Evolutionary conservation across 169 alveolate genomes (phyloP).

Genomic region (Cryptosporidium felis): DNA sequence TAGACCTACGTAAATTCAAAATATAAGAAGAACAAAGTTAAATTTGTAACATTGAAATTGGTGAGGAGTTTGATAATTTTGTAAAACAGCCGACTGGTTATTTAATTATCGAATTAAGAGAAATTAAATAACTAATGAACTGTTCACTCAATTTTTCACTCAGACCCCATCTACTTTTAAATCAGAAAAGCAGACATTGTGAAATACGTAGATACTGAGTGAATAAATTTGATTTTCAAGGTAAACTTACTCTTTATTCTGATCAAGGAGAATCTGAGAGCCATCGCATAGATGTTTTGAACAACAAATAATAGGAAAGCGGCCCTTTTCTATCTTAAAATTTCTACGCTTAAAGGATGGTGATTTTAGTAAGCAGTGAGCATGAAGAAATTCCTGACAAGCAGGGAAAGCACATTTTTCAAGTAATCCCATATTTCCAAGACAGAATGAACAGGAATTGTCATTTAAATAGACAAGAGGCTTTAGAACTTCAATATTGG

Average conservation of each 20-base stretch:
- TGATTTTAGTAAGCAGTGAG: conserved; percentile 4
- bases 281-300: background rate
- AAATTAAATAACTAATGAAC: conserved; percentile 70
- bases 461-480: background rate
- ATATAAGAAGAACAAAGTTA: background rate
- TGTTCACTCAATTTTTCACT: conserved; percentile 7
- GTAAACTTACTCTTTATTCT: conserved; percentile 24
- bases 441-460: background rate
- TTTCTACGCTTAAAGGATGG: background rate
- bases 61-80: background rate
- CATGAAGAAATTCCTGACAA: conserved; percentile 10
- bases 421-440: background rate
- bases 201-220: background rate
- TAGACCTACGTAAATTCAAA: background rate
- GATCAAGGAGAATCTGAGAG: background rate
- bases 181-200: background rate
- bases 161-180: background rate
- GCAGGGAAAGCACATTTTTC: background rate
- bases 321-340: background rate
- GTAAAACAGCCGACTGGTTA: conserved; percentile 72
- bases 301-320: background rate
- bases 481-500: conserved; percentile 19
- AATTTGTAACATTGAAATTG: background rate
- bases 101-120: background rate
- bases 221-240: background rate